phyloP scores from a whole-genome alignment of 2,329 filamentous ascomycete genomes.

The Coniochaeta sp. region DNA sequence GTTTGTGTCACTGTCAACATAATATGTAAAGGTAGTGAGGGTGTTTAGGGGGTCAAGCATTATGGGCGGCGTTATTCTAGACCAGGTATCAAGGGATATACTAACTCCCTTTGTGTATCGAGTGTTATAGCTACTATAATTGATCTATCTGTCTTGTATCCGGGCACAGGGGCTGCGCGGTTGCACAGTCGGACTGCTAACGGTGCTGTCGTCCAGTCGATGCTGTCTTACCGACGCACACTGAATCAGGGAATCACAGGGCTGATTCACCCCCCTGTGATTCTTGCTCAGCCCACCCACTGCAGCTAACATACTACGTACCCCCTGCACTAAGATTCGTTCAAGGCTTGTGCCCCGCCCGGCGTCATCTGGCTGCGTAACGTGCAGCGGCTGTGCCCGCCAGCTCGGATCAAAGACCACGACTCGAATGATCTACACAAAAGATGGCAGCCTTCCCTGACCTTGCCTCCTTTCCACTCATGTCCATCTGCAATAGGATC shows the following conservation, averaged over 20 bases:
- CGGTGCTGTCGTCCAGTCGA: not conserved
- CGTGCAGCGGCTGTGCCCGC: not conserved
- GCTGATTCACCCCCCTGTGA: not conserved
- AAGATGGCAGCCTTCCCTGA: not conserved
- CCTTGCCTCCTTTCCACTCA: not conserved
- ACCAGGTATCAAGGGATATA: not conserved
- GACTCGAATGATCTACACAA: not conserved
- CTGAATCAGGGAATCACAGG: not conserved
- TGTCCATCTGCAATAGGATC: not conserved
- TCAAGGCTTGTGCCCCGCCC: not conserved
- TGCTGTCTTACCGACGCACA: not conserved
- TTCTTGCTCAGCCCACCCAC: not conserved
- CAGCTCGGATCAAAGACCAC: not conserved
- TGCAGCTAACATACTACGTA: not conserved
- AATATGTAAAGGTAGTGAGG: too few species aligned
- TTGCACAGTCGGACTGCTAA: not conserved
- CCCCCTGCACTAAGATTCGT: not conserved
- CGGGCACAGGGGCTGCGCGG: not conserved
- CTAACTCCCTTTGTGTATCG: not conserved
- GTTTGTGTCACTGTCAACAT: not conserved
- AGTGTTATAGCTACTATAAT: not conserved
- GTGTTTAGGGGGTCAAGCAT: not conserved
- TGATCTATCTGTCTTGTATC: not conserved
- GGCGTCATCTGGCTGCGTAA: not conserved
- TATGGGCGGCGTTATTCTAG: not conserved